phyloP scores from a whole-genome alignment of 108 stramenopile genomes.

The Stephanodiscus triporus region DNA sequence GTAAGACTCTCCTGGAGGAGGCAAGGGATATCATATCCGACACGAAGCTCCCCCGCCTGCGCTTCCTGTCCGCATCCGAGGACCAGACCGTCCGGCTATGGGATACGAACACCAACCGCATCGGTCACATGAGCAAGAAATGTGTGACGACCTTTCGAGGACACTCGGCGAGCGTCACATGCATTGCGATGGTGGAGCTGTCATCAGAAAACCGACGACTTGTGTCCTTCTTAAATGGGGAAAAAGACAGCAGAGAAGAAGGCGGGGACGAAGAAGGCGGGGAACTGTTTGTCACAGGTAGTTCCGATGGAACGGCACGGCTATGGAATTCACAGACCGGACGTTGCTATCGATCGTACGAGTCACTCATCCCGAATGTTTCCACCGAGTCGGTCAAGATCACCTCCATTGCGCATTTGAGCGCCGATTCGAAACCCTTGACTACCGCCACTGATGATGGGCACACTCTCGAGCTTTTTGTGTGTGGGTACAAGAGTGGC shows the following conservation, averaged over 20 bases:
- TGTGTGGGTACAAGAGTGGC: slow-evolving; percentile 25
- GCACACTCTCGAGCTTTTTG: background rate
- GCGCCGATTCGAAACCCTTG: background rate
- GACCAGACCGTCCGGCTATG: slow-evolving; percentile 37
- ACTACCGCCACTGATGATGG: background rate
- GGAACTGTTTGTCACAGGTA: slow-evolving; percentile 29
- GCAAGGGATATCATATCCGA: slow-evolving; percentile 7
- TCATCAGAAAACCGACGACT: background rate
- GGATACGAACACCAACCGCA: slow-evolving; percentile 19
- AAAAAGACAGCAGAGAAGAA: background rate
- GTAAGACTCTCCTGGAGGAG: background rate
- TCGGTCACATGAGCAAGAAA: slow-evolving; percentile 12
- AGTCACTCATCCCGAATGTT: background rate
- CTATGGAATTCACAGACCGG: slow-evolving; percentile 23
- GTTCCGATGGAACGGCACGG: slow-evolving; percentile 20
- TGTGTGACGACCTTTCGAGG: slow-evolving; percentile 10
- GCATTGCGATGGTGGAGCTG: slow-evolving; percentile 3
- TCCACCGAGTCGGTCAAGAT: background rate
- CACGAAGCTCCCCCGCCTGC: slow-evolving; percentile 21
- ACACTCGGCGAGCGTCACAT: slow-evolving; percentile 13
- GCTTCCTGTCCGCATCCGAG: slow-evolving; percentile 27
- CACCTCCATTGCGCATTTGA: slow-evolving; percentile 9
- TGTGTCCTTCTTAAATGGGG: background rate
- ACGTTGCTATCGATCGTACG: background rate
- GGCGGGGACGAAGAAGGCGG: background rate